Conservation (phyloP, 768 basidiomycete genomes). For the Panus rudis region DNA sequence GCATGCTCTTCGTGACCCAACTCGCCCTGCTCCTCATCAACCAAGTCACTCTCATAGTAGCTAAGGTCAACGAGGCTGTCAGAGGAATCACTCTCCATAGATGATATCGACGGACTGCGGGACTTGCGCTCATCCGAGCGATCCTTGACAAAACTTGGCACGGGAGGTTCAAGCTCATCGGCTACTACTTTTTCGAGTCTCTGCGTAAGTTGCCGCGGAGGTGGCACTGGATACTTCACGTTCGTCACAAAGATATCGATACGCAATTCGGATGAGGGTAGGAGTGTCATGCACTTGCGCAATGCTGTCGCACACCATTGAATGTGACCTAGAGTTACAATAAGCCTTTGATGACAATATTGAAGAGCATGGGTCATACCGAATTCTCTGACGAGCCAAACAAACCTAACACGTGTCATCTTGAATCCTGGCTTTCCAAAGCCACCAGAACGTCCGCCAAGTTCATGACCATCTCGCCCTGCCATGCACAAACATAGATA, state of each 20-base stretch:
- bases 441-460: conserved; percentile 42
- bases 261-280: conserved; percentile 42
- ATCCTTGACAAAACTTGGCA: conserved; percentile 16
- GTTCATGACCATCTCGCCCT: conserved; percentile 41
- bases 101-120: conserved; percentile 16
- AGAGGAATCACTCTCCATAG: conserved; percentile 24
- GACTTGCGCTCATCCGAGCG: conserved; percentile 14
- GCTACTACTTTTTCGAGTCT: neutral
- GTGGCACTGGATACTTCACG: conserved; percentile 25
- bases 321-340: conserved; percentile 46
- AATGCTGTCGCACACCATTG: conserved; percentile 69
- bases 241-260: conserved; percentile 74
- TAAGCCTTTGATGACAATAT: neutral
- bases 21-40: conserved; percentile 29
- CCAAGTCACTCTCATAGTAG: conserved; percentile 33
- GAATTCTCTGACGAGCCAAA: conserved; percentile 75
- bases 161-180: conserved; percentile 31
- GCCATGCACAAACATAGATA: conserved; percentile 53
- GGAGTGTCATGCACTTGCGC: conserved; percentile 52
- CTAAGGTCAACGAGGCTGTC: conserved; percentile 35
- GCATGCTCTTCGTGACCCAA: conserved; percentile 41
- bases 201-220: neutral
- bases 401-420: conserved; percentile 56
- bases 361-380: conserved; percentile 29
- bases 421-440: conserved; percentile 34